Base-by-base conservation (phyloP, 139 green algal genomes). In the Edaphochlamys debaryana region DNA sequence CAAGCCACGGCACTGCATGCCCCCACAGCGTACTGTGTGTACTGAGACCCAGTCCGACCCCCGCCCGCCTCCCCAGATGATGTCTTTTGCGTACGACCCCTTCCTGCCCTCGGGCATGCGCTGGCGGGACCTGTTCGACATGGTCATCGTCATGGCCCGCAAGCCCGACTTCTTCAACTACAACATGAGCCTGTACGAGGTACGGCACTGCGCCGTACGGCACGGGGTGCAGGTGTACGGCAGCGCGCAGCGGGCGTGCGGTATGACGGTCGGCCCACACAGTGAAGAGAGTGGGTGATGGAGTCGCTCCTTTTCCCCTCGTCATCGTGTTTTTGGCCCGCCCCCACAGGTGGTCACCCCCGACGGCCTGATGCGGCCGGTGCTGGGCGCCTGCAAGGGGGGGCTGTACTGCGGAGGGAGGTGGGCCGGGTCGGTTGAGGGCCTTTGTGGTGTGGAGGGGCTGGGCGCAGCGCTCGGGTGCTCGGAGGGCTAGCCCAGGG, bases 161-260 rank as follows among this genome's bases (percentile, higher is more conserved):
- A 99, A 99, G 90, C 96, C 96, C 5, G 96, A 98, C 79, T 99
- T 99, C 83, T 99, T 98, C 90, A 96, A 87, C 78, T 82, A 93
- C 71, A 91, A 94, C 71, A 95, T 95, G 88, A 86, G 64, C 41
- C 86, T 97, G 82, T 98, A 96, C 71, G 91, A 77, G 52, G 52
- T 63, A 25, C 3, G 56, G 56, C 19, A 9, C 25, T 9, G 67
- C n/a, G n/a, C n/a, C n/a, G n/a, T n/a, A n/a, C n/a, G n/a, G n/a
- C n/a, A n/a, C n/a, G n/a, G n/a, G n/a, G n/a, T n/a, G n/a, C n/a
- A n/a, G n/a, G n/a, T n/a, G n/a, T n/a, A n/a, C n/a, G n/a, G n/a
- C n/a, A n/a, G n/a, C n/a, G n/a, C n/a, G n/a, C n/a, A n/a, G n/a
- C n/a, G n/a, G n/a, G n/a, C n/a, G n/a, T n/a, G n/a, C n/a, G n/a